Evolutionary conservation across 129 eudicot genomes (phyloP).

Genomic region (Apium graveolens): DNA sequence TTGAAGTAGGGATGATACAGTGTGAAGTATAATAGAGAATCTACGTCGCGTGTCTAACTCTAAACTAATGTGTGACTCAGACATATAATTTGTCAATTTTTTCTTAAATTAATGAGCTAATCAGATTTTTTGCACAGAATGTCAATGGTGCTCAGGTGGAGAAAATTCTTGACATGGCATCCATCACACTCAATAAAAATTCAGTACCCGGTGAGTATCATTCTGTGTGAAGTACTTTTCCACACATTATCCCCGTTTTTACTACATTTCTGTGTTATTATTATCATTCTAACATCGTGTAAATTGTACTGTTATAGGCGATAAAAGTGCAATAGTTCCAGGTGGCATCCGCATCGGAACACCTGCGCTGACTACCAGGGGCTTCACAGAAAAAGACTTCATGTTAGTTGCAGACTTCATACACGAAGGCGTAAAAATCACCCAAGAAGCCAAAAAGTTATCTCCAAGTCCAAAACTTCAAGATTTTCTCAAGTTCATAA

Average conservation of each 20-base stretch:
- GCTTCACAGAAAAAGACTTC: slow-evolving; percentile 71
- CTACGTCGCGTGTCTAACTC: not conserved
- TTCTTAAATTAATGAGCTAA: not conserved
- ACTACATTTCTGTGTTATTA: not conserved
- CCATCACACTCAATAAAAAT: slow-evolving; percentile 88
- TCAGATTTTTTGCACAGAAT: slow-evolving; percentile 32
- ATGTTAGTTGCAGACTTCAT: slow-evolving; percentile 58
- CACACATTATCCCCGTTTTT: not conserved
- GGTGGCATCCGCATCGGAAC: slow-evolving; percentile 93
- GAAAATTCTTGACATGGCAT: slow-evolving; percentile 89
- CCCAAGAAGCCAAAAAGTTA: slow-evolving; percentile 66
- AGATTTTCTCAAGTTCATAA: slow-evolving; percentile 62
- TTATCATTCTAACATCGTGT: not conserved
- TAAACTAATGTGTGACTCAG: not conserved
- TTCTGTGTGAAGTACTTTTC: not conserved
- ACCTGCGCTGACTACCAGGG: slow-evolving; percentile 97
- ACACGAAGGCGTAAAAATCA: slow-evolving; percentile 77
- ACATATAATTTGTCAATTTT: not conserved
- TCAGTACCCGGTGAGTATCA: slow-evolving; percentile 74
- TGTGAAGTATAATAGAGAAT: not conserved
- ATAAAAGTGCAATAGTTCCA: slow-evolving; percentile 90
- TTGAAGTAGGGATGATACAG: not conserved
- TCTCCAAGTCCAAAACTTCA: slow-evolving; percentile 69
- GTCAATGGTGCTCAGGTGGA: slow-evolving; percentile 94
- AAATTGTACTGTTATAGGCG: slow-evolving; percentile 38